A percentile compares a stretch with the other conserved stretches of the same genome.
Evolutionary conservation across 768 basidiomycete species (phyloP).

Genomic region (Panaeolus papilionaceus): DNA sequence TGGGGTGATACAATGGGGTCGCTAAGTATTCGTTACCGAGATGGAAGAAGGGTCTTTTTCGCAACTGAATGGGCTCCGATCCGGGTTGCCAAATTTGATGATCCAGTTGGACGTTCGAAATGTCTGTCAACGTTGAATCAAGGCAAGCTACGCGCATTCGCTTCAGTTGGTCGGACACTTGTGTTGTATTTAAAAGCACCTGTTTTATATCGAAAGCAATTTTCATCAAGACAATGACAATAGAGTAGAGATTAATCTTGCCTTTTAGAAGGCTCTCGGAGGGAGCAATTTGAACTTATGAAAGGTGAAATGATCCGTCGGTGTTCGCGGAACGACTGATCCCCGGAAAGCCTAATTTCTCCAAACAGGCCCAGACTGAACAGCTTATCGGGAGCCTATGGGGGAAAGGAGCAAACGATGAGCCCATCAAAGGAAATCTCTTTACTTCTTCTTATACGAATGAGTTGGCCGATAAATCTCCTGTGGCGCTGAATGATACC

Average conservation of each 20-base stretch:
- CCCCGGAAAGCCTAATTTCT: background rate
- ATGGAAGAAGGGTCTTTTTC: background rate
- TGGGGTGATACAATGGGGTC: background rate
- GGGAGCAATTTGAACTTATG: background rate
- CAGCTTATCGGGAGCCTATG: background rate
- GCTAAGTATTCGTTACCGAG: constrained; percentile 5
- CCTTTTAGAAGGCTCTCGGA: background rate
- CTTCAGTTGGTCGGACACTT: background rate
- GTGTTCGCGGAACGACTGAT: constrained; percentile 4
- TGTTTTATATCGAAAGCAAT: background rate
- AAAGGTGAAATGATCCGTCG: constrained; percentile 8
- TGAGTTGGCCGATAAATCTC: background rate
- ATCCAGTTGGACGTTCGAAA: background rate
- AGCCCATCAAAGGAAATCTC: background rate
- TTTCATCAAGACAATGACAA: background rate
- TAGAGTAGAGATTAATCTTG: background rate
- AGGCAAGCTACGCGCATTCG: background rate
- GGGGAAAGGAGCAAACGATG: background rate
- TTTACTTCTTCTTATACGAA: background rate
- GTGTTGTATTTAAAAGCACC: background rate
- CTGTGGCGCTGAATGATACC: background rate
- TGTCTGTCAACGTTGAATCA: background rate
- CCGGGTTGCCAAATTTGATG: background rate
- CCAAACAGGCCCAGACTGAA: background rate
- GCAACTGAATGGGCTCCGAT: constrained; percentile 1